Base-by-base conservation (phyloP, 257 asterid genomes). In the Thymus quinquecostatus region DNA sequence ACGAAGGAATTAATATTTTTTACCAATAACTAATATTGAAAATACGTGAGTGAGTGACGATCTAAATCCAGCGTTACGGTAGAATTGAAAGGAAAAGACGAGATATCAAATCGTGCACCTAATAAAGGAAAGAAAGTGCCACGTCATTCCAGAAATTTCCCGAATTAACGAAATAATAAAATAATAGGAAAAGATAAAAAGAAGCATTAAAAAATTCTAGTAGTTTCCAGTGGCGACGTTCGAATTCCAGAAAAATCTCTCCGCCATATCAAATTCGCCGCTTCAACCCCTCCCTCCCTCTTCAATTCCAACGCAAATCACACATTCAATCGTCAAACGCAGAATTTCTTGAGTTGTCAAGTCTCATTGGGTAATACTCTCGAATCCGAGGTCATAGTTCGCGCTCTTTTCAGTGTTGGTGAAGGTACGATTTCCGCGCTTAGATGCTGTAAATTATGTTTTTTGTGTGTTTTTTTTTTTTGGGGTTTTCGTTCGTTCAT, bases 201-300 rank as follows among this genome's bases (percentile, higher is more conserved):
- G 6, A 47, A 6, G 41, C 33, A 45, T 41, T 21, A 47, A 55
- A 38, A 1, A 44, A 36, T 29, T 80, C 79, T 63, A 74, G 85
- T 68, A 78, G 77, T 49, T 81, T 81, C 85, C 67, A 57, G 82
- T 10, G 30, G 58, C 6, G 8, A 10, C 85, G n/a, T 34, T 30
- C 21, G 29, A 61, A 36, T 74, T 81, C 85, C 73, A 55, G 80
- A 74, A 34, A 2, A 40, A 1, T 71, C 80, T 8, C 21, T 48
- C 11, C 0, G 8, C 78, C 80, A 38, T 43, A 69, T 73, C 75
- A 81, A 77, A 80, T 69, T 3, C 38, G 8, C n/a, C 66, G 28
- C 60, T 27, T 33, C 27, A 3, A 4, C 2, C 70, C 29, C 66
- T n/a, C 27, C 14, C 41, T 13, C 1, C 56, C 9, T 53, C 8